phyloP scores from a whole-genome alignment of 1,139 yeast species.

The Yamadazyma friedrichii region DNA sequence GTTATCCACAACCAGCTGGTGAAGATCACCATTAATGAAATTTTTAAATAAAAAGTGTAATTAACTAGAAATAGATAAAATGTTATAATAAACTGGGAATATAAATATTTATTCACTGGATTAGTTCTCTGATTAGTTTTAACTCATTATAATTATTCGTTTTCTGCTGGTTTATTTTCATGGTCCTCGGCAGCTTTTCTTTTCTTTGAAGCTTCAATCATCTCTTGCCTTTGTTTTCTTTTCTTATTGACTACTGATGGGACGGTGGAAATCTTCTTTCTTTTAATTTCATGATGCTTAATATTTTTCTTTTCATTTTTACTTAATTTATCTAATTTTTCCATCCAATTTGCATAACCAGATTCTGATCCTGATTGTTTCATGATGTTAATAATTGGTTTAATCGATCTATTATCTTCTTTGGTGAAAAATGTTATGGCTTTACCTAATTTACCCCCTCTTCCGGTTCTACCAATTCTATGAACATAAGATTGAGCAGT shows the following conservation, averaged over 20 bases:
- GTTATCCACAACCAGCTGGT: conserved; percentile 61
- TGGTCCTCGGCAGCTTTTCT: conserved; percentile 35
- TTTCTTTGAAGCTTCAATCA: conserved; percentile 78
- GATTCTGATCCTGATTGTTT: conserved; percentile 80
- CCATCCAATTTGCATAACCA: conserved; percentile 79
- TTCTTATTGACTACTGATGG: conserved; percentile 69
- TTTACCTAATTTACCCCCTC: conserved; percentile 84
- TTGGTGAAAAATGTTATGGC: conserved; percentile 94
- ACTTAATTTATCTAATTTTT: conserved; percentile 64
- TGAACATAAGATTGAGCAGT: conserved; percentile 95
- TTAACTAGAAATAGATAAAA: conserved; percentile 2
- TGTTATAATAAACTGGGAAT: not conserved
- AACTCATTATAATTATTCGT: not conserved
- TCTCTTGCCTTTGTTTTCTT: conserved; percentile 60
- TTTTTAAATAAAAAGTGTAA: not conserved
- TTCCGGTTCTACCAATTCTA: conserved; percentile 97
- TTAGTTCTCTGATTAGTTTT: not conserved
- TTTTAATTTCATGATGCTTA: conserved; percentile 58
- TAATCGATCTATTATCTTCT: conserved; percentile 74
- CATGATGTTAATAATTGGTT: conserved; percentile 91
- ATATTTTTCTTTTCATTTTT: conserved; percentile 64
- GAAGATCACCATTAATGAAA: conserved; percentile 22
- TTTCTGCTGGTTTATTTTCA: not conserved
- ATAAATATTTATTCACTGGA: conserved; percentile 1
- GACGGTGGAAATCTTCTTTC: conserved; percentile 83